Evolutionary conservation across 2,329 filamentous ascomycete genomes (phyloP), one percentile per base, ranked within the genome.

Genomic region (Curvularia eragrostidis): DNA sequence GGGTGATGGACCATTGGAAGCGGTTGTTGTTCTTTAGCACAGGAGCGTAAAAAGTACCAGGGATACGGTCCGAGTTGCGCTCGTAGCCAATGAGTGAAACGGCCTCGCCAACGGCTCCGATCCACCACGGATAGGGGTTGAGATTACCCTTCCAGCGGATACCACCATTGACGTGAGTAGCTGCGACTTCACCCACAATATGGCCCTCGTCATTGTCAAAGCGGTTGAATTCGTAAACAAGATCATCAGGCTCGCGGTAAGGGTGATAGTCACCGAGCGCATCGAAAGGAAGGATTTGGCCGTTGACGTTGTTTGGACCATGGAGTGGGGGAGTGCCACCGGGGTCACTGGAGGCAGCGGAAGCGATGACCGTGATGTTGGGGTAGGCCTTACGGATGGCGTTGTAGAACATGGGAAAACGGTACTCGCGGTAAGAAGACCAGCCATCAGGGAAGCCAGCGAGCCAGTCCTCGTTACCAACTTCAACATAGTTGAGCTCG

Each of bases 11-110:
- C 75, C 75, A 77, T 52, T 77, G 67, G 58, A 67, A 75, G 15
- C 67, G 63, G 59, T 77, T 74, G 52, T 71, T 63, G 59, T 77
- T 76, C 54, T 74, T 71, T 21, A 77, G 36, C 0, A 74, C 63
- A 0, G 74, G 74, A 1, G 73, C 73, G 53, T 74, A 72, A 49
- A 67, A 69, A 0, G 82, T 81, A 6, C 83, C 84, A 2, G 82
- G 80, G 43, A 88, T 81, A 19, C 82, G 80, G 64, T 88, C 85
- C 3, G 81, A 80, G 73, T 90, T 90, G 54, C 87, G 81, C 79
- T 90, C 88, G 28, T 85, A 84, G 18, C 87, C 85, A 60, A 90
- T 80, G 15, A 89, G 78, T 54, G 84, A 87, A n/a, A 90, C 80
- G 23, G 86, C 87, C 70, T 90, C 88, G 13, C 83, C 83, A 2